A percentile compares a stretch with the other conserved stretches of the same genome.
Conservation (phyloP, 495 filamentous ascomycete species). For the Thozetella sp. region DNA sequence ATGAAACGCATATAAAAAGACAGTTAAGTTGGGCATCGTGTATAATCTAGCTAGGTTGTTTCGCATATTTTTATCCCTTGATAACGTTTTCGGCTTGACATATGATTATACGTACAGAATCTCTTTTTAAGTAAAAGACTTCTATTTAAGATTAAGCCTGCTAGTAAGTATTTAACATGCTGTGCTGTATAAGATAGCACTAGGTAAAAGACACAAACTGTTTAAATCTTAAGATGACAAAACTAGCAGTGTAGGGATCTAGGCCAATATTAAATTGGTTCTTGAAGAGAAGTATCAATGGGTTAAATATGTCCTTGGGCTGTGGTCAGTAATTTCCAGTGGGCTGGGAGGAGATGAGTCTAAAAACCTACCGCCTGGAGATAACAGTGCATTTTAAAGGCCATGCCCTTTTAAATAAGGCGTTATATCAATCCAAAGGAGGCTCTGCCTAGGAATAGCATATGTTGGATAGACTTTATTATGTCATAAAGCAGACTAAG, state of each 20-base stretch:
- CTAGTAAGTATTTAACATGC: background rate
- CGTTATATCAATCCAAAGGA: background rate
- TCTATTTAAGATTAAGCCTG: background rate
- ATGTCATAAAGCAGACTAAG: background rate
- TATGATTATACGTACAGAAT: slow-evolving; percentile 3
- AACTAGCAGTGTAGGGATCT: background rate
- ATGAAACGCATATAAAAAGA: background rate
- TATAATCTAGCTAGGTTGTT: background rate
- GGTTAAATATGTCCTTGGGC: background rate
- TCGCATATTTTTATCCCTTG: background rate
- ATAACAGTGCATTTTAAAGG: slow-evolving; percentile 2
- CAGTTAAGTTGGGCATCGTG: slow-evolving; percentile 6
- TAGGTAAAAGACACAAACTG: background rate
- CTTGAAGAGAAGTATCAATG: background rate
- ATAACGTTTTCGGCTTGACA: background rate
- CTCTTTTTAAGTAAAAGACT: background rate
- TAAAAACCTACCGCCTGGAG: slow-evolving; percentile 4
- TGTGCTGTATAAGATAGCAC: slow-evolving; percentile 5
- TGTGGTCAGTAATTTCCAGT: background rate
- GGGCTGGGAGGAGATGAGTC: background rate
- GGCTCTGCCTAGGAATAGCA: slow-evolving; percentile 5
- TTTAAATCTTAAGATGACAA: background rate
- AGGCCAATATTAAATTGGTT: slow-evolving; percentile 7
- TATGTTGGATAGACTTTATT: background rate
- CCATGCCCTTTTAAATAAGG: background rate